Evolutionary conservation across 768 basidiomycete species (phyloP), one percentile per base, ranked within the genome.

Genomic region (Rhizopogon vinicolor): DNA sequence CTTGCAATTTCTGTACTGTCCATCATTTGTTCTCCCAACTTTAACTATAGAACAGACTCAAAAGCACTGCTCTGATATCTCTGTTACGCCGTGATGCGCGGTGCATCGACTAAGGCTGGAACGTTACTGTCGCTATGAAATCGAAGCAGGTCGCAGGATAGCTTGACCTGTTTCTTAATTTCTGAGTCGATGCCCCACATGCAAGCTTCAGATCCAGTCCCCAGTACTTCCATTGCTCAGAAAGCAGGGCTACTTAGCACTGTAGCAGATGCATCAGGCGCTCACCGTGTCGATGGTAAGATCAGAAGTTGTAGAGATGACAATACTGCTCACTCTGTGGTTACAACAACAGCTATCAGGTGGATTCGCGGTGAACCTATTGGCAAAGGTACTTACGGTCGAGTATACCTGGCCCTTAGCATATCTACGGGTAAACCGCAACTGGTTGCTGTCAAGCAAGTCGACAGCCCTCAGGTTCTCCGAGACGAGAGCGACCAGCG

Each of bases 401-500:
- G 91, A 41, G 97, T 99, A 37, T 99, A 98, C 65, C 83, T 98
- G 52, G 97, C 93, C 16, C 76, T 98, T 56, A 98, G 98, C 67
- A 91, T 91, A 35, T 93, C 92, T 5, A 96, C 93, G 0, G 93
- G 94, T 55, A 95, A 98, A 37, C 22, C 48, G 3, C 92, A 96
- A 72, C 95, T 98, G 91, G 94, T 98, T 64, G 97, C 96, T 13
- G 97, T 99, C 61, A 99, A 99, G 72, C 97, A 98, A 72, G 97
- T 99, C 44, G 97, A 98, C 68, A 82, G 94, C 56, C 96, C 97
- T 1, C 84, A 85, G 48, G 94, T 93, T 7, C 84, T 86, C n/a
- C 92, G 90, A 63, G 97, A 98, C 73, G 91, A 89, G 71, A 89
- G 83, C 59, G 94, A 98, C 69, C 78, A 83, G 16, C 82, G 94